Base-by-base conservation (phyloP, 1,139 yeast genomes). In the Diutina neorugosa region DNA sequence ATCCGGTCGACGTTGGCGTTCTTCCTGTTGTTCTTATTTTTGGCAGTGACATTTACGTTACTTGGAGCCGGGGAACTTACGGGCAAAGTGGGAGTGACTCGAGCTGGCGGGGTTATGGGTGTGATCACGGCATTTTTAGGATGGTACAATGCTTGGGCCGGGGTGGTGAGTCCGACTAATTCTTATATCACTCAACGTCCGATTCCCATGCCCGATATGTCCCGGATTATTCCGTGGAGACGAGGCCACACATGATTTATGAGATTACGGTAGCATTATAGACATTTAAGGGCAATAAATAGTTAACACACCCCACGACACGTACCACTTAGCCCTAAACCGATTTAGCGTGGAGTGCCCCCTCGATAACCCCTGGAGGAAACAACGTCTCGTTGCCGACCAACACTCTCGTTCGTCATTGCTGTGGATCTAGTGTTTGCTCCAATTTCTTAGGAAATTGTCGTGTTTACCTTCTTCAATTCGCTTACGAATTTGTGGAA, bases 101-200 rank as follows among this genome's bases (percentile, higher is more conserved):
- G 77, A 61, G 89, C 88, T n/a, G 91, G 88, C 56, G 93, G 91
- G 46, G 82, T 81, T 51, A 67, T 82, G 60, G 87, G 89, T 31
- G 68, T 84, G 41, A 63, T 84, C 50, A 76, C 86, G 18, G 78
- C 86, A 6, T 68, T 80, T 46, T 63, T 77, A 51, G 93, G 87
- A 4, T 82, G 84, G 71, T 84, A 76, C 64, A 77, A 77, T 59
- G 76, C 71, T 55, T 69, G 65, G 54, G 73, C 77, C 2, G 78
- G 78, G 61, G 60, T 69, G 51, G 69, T 71, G 43, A 74, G 65
- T 54, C 58, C 56, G 4, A 63, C 67, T 20, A 73, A 73, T 63
- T 64, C 75, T 23, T 74, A 73, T 61, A 58, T 76, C 55, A 60
- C 61, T 4, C 65, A 69, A 42, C 63, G 61, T 51, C 68, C 78